phyloP scores from a whole-genome alignment of 2,329 filamentous ascomycete genomes.

The Phaeosphaeria sp. region DNA sequence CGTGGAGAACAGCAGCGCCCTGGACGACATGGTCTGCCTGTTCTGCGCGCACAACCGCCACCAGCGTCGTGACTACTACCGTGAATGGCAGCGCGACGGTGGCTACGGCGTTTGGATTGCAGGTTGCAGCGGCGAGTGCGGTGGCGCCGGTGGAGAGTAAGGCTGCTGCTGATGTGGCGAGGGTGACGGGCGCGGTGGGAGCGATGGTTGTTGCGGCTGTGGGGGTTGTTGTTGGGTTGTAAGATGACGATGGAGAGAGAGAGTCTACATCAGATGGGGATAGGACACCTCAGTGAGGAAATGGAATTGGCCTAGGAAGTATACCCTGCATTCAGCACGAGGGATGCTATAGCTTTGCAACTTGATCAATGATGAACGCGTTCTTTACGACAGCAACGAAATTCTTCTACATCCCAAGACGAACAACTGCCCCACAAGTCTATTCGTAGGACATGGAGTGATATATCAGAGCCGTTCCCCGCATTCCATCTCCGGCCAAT shows the following conservation, averaged over 20 bases:
- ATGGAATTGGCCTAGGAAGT: neutral
- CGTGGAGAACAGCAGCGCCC: constrained; percentile 43
- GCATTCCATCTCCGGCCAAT: too few relatives aligned
- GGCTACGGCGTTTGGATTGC: constrained; percentile 38
- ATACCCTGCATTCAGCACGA: neutral
- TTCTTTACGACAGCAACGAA: neutral
- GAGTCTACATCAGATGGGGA: too few relatives aligned
- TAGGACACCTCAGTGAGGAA: too few relatives aligned
- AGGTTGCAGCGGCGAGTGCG: constrained; percentile 38
- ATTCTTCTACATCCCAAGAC: too few relatives aligned
- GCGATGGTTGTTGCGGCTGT: constrained; percentile 28
- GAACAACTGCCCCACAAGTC: too few relatives aligned
- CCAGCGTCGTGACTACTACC: constrained; percentile 37
- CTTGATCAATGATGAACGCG: too few relatives aligned
- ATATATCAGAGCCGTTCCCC: too few relatives aligned
- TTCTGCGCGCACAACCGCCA: constrained; percentile 39
- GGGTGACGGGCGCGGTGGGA: constrained; percentile 20
- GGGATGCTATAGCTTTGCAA: neutral
- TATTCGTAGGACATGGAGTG: too few relatives aligned
- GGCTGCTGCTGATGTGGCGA: constrained; percentile 17
- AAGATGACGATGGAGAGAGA: neutral
- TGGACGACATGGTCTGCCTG: constrained; percentile 47
- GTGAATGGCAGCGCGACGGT: constrained; percentile 28
- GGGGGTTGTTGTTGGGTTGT: constrained; percentile 32
- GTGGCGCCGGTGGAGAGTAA: constrained; percentile 2